phyloP scores from a whole-genome alignment of 352 stramenopile species.

The Pythium monospermum region DNA sequence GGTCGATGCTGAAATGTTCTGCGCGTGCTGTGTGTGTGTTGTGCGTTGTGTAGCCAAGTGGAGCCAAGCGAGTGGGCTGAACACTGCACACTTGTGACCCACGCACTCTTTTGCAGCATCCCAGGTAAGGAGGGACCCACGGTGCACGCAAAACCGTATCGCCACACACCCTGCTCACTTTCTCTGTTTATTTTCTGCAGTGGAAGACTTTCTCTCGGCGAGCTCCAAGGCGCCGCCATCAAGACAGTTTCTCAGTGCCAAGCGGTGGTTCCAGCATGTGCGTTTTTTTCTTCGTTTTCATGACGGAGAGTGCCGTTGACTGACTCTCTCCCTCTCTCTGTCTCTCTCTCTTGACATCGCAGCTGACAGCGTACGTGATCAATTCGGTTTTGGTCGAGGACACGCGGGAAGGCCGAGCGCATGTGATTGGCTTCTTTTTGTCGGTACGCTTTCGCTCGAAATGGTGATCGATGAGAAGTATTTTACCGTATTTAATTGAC shows the following conservation, averaged over 20 bases:
- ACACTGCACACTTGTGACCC: constrained; percentile 75
- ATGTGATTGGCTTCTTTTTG: constrained; percentile 78
- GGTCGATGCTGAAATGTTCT: no score
- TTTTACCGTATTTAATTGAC: not conserved
- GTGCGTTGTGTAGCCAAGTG: constrained; percentile 32
- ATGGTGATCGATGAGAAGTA: no score
- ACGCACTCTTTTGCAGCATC: constrained; percentile 77
- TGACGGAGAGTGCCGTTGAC: no score
- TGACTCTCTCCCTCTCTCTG: no score
- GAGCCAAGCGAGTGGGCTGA: constrained; percentile 58
- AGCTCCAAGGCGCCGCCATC: constrained; percentile 52
- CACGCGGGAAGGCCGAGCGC: constrained; percentile 48
- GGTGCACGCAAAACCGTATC: not conserved
- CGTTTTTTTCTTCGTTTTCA: no score
- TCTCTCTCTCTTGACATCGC: no score
- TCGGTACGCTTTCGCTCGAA: constrained; percentile 41
- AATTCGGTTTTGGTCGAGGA: constrained; percentile 76
- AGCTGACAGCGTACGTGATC: constrained; percentile 81
- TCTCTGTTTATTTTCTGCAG: constrained; percentile 21
- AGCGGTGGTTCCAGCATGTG: constrained; percentile 85
- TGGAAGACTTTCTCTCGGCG: constrained; percentile 63
- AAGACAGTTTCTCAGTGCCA: constrained; percentile 52
- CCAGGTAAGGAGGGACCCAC: no score
- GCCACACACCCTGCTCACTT: not conserved
- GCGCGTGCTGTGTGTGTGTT: no score